Conservation (phyloP, 805 yeast species). For the Sungouiozyma ichnusensis region DNA sequence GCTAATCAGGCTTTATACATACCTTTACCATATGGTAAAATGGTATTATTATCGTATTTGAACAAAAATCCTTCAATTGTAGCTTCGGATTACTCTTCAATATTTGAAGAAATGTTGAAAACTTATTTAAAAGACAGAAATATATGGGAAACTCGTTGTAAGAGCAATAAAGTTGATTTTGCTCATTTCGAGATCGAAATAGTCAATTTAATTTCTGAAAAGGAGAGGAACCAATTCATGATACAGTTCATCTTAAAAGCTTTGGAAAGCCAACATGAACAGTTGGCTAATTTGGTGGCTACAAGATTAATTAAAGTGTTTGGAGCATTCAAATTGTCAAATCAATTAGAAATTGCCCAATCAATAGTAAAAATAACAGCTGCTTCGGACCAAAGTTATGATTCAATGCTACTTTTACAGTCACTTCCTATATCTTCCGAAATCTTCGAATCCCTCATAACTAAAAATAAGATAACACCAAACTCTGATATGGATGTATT, state of each 20-base stretch:
- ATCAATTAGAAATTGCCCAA: constrained; percentile 47
- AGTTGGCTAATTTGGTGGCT: constrained; percentile 39
- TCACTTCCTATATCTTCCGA: constrained; percentile 44
- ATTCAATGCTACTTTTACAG: constrained; percentile 44
- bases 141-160: constrained; percentile 35
- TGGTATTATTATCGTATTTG: constrained; percentile 38
- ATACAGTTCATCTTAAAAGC: constrained; percentile 50
- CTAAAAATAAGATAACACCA: constrained; percentile 46
- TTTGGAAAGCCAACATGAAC: constrained; percentile 36
- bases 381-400: constrained; percentile 36
- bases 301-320: constrained; percentile 47
- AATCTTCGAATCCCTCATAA: constrained; percentile 48
- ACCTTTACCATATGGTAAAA: constrained; percentile 47
- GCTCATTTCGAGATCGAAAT: constrained; percentile 46
- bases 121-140: constrained; percentile 39
- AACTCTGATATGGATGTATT: constrained; percentile 32
- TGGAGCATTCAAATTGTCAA: constrained; percentile 43
- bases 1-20: constrained; percentile 53
- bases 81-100: constrained; percentile 31
- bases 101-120: constrained; percentile 37
- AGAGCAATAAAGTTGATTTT: constrained; percentile 40
- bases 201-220: constrained; percentile 48
- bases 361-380: constrained; percentile 48
- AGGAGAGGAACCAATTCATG: constrained; percentile 47
- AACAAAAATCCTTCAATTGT: constrained; percentile 24